A percentile compares a stretch with the other conserved stretches of the same genome.
These are phyloP conservation scores for Colletotrichum eremochloae DNA, from an alignment of 2,329 filamentous ascomycete genomes.

Conservation along the genomic window DNA sequence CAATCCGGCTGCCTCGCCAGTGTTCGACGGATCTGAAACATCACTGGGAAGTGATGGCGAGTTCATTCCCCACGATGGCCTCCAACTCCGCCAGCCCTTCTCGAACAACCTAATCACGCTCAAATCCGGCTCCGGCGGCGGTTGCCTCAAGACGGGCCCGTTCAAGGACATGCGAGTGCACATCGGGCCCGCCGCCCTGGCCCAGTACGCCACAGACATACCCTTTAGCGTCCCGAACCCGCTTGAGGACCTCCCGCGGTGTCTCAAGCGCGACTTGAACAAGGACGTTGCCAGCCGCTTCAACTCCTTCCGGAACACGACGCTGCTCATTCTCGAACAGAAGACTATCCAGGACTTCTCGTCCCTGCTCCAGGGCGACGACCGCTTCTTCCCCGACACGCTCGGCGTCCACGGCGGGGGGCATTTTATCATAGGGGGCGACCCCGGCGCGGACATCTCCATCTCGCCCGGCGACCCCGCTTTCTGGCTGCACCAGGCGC, in stretches of 20 bases:
- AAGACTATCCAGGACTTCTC: conserved; percentile 49
- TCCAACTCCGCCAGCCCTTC: conserved; percentile 41
- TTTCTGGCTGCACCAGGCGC: conserved; percentile 61
- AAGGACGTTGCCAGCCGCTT: conserved; percentile 43
- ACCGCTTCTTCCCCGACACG: conserved; percentile 46
- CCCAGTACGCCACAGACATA: conserved; percentile 40
- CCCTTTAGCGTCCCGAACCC: conserved; percentile 45
- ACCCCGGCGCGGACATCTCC: conserved; percentile 61
- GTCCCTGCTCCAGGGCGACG: conserved; percentile 53
- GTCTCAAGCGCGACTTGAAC: conserved; percentile 56
- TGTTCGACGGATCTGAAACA: conserved; percentile 57
- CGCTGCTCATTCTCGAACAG: conserved; percentile 50
- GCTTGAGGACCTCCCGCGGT: conserved; percentile 57
- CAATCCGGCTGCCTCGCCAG: conserved; percentile 49
- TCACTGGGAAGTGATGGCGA: conserved; percentile 57
- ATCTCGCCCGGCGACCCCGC: conserved; percentile 60
- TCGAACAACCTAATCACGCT: conserved; percentile 47
- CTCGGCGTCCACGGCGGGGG: conserved; percentile 57
- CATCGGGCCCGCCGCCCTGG: conserved; percentile 50
- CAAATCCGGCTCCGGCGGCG: conserved; percentile 64
- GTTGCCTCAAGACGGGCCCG: conserved; percentile 53
- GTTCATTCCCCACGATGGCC: conserved; percentile 46
- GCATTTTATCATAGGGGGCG: conserved; percentile 59
- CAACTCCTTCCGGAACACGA: conserved; percentile 47
- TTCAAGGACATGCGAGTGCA: conserved; percentile 57